Percentiles rank a stretch among this genome's conserved stretches.
Evolutionary conservation across 1,284 basidiomycete species (phyloP).

Genomic region (Coniferiporia sulphurascens): DNA sequence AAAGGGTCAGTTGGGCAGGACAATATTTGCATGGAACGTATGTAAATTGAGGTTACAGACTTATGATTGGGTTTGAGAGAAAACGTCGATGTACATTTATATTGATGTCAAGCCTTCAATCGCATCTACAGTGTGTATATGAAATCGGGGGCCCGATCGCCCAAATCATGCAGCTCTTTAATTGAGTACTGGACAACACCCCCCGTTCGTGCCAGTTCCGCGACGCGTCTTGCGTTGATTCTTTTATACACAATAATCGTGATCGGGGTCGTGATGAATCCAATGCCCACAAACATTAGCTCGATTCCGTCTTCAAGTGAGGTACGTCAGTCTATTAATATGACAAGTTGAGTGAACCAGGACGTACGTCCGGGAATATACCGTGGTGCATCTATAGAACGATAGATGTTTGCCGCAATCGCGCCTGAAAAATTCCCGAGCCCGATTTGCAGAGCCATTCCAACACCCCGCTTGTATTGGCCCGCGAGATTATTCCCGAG

Average conservation of each 20-base stretch:
- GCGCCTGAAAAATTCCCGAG: slow-evolving; percentile 53
- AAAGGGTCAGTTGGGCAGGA: no score
- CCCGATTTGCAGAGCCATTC: slow-evolving; percentile 58
- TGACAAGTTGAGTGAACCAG: neutral
- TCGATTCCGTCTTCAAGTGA: slow-evolving; percentile 49
- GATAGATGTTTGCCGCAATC: slow-evolving; percentile 58
- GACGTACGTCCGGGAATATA: slow-evolving; percentile 50
- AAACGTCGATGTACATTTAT: no score
- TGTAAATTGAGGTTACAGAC: no score
- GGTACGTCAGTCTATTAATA: neutral
- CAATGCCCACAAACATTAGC: slow-evolving; percentile 64
- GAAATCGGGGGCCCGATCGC: slow-evolving; percentile 63
- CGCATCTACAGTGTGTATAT: slow-evolving; percentile 43
- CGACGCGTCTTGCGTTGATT: slow-evolving; percentile 44
- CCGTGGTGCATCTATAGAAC: slow-evolving; percentile 50
- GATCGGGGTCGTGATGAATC: slow-evolving; percentile 47
- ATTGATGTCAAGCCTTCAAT: no score
- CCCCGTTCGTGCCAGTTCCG: slow-evolving; percentile 21
- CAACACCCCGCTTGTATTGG: slow-evolving; percentile 62
- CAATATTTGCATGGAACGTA: no score
- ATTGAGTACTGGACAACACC: slow-evolving; percentile 34
- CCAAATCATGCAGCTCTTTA: slow-evolving; percentile 46
- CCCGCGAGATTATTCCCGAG: slow-evolving; percentile 57
- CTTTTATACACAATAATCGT: slow-evolving; percentile 46
- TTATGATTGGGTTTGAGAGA: no score